These are phyloP conservation scores for Pseudotulostoma volvatum DNA, from an alignment of 495 filamentous ascomycete species.

Conservation along the genomic window DNA sequence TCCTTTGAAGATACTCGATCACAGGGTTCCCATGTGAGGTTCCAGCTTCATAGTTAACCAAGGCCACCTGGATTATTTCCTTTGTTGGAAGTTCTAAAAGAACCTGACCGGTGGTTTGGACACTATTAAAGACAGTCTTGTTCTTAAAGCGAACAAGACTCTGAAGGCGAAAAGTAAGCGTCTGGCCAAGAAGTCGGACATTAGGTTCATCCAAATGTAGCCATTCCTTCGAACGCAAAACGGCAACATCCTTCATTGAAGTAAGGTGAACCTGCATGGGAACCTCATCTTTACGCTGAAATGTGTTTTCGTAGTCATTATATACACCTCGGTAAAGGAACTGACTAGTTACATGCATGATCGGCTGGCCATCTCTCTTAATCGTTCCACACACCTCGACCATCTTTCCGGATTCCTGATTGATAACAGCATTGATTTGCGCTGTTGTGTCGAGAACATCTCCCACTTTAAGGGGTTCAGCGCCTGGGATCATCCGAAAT, in stretches of 20 bases:
- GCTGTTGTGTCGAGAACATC: constrained; percentile 87
- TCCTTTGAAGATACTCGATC: constrained; percentile 83
- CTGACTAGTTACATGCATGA: constrained; percentile 97
- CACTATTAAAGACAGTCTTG: constrained; percentile 77
- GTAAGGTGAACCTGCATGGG: constrained; percentile 85
- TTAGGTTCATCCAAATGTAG: constrained; percentile 70
- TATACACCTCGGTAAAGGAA: constrained; percentile 92
- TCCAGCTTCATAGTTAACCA: constrained; percentile 83
- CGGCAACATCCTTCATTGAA: constrained; percentile 78
- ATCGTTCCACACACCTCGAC: constrained; percentile 97
- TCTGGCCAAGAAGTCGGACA: constrained; percentile 74
- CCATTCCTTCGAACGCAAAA: constrained; percentile 93
- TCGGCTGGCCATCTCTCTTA: constrained; percentile 63
- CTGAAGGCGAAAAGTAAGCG: constrained; percentile 88
- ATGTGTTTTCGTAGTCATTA: constrained; percentile 89
- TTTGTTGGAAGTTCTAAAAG: constrained; percentile 92
- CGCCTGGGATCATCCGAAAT: constrained; percentile 96
- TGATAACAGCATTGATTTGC: constrained; percentile 93
- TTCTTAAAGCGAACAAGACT: constrained; percentile 89
- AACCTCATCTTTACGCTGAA: constrained; percentile 90
- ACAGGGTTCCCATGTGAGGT: constrained; percentile 90
- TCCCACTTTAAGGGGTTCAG: constrained; percentile 83
- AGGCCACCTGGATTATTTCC: constrained; percentile 90
- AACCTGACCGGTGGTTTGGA: constrained; percentile 85
- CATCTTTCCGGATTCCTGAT: constrained; percentile 97